Evolutionary conservation across 805 yeast species (phyloP).

Genomic region (Zygosaccharomyces lentus): DNA sequence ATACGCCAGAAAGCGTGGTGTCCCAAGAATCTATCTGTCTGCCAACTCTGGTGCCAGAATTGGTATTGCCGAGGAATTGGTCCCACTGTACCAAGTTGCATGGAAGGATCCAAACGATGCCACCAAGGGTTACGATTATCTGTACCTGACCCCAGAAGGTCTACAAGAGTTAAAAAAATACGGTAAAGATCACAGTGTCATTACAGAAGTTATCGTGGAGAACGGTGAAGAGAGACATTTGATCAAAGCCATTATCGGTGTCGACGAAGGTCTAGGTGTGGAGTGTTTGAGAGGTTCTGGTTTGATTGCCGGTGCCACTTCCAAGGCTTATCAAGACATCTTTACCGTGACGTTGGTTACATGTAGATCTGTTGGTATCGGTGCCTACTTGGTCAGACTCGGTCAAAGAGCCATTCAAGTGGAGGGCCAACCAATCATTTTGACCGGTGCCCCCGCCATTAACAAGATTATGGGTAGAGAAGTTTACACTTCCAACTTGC

Average conservation of each 20-base stretch:
- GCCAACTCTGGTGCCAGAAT: constrained; percentile 99
- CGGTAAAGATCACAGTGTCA: constrained; percentile 58
- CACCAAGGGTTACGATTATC: constrained; percentile 82
- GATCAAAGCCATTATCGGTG: constrained; percentile 83
- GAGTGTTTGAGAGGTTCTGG: constrained; percentile 98
- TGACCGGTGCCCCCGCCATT: constrained; percentile 99
- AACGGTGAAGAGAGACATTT: constrained; percentile 78
- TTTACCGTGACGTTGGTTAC: constrained; percentile 97
- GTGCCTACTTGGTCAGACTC: constrained; percentile 95
- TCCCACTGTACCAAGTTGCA: constrained; percentile 83
- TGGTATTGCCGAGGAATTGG: constrained; percentile 94
- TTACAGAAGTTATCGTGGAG: constrained; percentile 77
- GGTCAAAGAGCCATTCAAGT: constrained; percentile 99
- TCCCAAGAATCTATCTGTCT: constrained; percentile 92
- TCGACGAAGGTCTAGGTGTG: constrained; percentile 96
- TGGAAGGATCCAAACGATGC: constrained; percentile 81
- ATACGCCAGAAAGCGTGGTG: constrained; percentile 81
- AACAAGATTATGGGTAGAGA: constrained; percentile 95
- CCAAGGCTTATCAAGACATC: constrained; percentile 95
- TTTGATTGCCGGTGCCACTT: constrained; percentile 97
- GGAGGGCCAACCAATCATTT: constrained; percentile 97
- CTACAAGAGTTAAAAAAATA: constrained; percentile 50
- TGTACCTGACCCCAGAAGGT: constrained; percentile 74
- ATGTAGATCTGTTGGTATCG: constrained; percentile 99
- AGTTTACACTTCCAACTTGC: constrained; percentile 93